phyloP scores from a whole-genome alignment of 306 rosid species.

The Malus fusca region DNA sequence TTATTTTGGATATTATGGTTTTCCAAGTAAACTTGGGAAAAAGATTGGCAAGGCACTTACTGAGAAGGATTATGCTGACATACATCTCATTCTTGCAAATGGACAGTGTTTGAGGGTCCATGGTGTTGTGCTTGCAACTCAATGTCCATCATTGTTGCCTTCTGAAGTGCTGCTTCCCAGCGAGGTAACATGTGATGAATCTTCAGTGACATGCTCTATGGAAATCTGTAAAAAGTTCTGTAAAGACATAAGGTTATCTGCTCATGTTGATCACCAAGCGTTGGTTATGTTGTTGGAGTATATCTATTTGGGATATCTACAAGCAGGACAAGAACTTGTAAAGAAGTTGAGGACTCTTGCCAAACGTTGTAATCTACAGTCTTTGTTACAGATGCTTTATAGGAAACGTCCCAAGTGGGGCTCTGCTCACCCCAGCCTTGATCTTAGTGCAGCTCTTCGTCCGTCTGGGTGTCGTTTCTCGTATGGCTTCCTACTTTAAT shows the following conservation, averaged over 20 bases:
- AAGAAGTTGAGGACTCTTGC: conserved; percentile 66
- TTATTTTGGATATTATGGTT: conserved; percentile 67
- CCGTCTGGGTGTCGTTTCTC: conserved; percentile 53
- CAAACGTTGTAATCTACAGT: conserved; percentile 55
- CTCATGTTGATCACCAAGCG: conserved; percentile 57
- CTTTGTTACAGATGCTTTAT: conserved; percentile 53
- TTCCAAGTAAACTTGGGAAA: conserved; percentile 59
- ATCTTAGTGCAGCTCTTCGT: conserved; percentile 53
- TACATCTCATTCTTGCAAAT: conserved; percentile 39
- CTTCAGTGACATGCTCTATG: conserved; percentile 9
- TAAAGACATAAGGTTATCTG: conserved; percentile 55
- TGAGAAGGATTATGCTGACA: conserved; percentile 50
- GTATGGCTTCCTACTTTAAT: conserved; percentile 45
- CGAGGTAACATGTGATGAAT: conserved; percentile 17
- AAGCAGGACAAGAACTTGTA: conserved; percentile 46
- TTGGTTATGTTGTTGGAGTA: conserved; percentile 62
- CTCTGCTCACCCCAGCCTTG: conserved; percentile 41
- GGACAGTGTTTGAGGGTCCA: conserved; percentile 55
- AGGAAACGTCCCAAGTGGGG: conserved; percentile 71
- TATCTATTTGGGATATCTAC: conserved; percentile 54
- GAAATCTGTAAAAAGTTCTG: conserved; percentile 10
- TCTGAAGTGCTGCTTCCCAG: conserved; percentile 15
- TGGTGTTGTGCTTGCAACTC: conserved; percentile 60
- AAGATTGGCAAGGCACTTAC: conserved; percentile 54
- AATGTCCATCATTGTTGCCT: conserved; percentile 72